Evolutionary conservation across 73 alveolate genomes (phyloP), one percentile per base, ranked within the genome.

Genomic region (Tetrahymena borealis): DNA sequence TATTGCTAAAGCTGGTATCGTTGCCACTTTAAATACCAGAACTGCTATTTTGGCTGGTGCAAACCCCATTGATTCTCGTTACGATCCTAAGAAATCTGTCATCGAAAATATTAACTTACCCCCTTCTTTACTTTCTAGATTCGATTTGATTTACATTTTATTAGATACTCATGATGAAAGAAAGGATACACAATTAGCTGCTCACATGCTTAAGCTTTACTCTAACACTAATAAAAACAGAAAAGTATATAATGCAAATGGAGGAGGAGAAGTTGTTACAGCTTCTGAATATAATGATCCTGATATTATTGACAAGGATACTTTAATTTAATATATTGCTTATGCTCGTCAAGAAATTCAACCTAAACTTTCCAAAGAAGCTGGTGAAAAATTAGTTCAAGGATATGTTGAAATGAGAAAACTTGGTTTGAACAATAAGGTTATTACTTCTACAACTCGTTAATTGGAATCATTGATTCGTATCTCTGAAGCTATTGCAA

Each of bases 31-130:
- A 91, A 99, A 99, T 93, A 99, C 99, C 15, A 95, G 99, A 78
- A 98, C 99, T 33, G 99, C 99, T 35, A 97, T 99, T 78, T 96
- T 99, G 60, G 99, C 99, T 40, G 99, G 99, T 78, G 99, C 99
- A 10, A 99, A 99, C 90, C 99, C 99, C 2, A 94, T 94, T 78
- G 91, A 85, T 43, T 90, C 96, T 38, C 91, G 96, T 43, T 98
- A 98, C 94, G 98, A 98, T 33, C 97, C 98, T 35, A 97, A 98
- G 97, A 95, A 98, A 92, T 98, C 99, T 38, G 99, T 98, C 37
- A 99, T 98, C 33, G 98, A 98, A 91, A 98, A 98, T 96, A 98
- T 98, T 79, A 96, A 97, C 78, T 96, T 98, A 41, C 99, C 99
- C 32, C 99, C 99, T 38, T 97, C 99, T 37, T 94, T 99, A 40